phyloP scores from a whole-genome alignment of 257 asterid species.

The Gentiana dahurica region DNA sequence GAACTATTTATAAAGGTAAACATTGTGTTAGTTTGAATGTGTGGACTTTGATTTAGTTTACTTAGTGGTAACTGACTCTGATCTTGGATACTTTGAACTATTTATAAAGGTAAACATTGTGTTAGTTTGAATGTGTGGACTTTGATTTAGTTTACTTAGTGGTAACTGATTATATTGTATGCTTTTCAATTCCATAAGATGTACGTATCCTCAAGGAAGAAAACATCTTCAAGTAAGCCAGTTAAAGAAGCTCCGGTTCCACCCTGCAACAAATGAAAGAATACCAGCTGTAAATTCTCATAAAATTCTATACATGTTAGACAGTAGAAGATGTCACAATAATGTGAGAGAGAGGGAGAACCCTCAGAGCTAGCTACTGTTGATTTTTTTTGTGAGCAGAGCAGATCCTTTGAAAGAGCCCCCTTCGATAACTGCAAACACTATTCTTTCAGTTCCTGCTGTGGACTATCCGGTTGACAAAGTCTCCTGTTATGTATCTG shows the following conservation, averaged over 20 bases:
- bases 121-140: constrained; percentile 1
- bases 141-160: background rate
- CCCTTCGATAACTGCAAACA: constrained; percentile 87
- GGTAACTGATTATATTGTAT: too few species aligned
- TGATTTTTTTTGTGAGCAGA: constrained; percentile 87
- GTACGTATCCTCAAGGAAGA: constrained; percentile 93
- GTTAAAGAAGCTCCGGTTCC: constrained; percentile 51
- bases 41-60: background rate
- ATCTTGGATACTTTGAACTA: constrained; percentile 82
- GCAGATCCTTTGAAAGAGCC: constrained; percentile 99
- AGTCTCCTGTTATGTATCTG: constrained; percentile 96
- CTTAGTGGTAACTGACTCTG: constrained; percentile 23
- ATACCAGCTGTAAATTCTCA: constrained; percentile 44
- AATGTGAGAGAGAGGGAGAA: constrained; percentile 86
- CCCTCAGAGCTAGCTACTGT: constrained; percentile 82
- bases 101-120: constrained; percentile 65
- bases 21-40: constrained; percentile 1
- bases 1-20: constrained; percentile 89
- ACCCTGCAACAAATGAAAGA: constrained; percentile 73
- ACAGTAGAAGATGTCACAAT: too few species aligned
- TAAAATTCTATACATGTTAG: background rate
- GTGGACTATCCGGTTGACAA: constrained; percentile 95
- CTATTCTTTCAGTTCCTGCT: constrained; percentile 92
- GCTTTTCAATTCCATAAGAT: constrained; percentile 30
- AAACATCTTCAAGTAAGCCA: constrained; percentile 1